Base-by-base conservation (phyloP, 1,284 basidiomycete genomes). In the Papiliotrema terrestris region DNA sequence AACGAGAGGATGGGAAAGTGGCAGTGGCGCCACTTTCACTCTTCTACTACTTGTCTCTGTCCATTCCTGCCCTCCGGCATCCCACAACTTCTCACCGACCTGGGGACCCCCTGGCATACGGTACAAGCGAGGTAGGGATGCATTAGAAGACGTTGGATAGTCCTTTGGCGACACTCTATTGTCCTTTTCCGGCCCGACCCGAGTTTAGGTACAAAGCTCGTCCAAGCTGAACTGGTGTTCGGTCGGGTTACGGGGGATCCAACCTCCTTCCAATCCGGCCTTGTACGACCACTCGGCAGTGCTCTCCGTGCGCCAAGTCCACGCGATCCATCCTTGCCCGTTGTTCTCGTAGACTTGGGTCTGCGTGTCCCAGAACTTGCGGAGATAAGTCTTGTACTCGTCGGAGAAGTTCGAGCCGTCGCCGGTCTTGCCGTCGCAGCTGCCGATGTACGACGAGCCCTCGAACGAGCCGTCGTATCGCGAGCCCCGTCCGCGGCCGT, bases 321-420 rank as follows among this genome's bases (percentile, higher is more conserved):
- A 76, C 54, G 58, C 63, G 55, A 74, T 62, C 71, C 73, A 78
- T 19, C 77, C 80, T 54, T 73, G 61, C n/a, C 71, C 72, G 48
- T 66, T 66, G 57, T 67, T 63, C 60, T 78, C 76, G 55, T 70
- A 76, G 1, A 65, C 59, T 58, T 77, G 73, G 8, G 66, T 66
- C 72, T 96, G 93, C 0, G 88, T 88, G 72, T 94, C 91, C 84
- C 86, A 97, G 75, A 83, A 86, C 71, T 87, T 81, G 49, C 88
- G 79, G 54, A 97, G 78, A 81, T 89, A 90, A 1, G 80, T 83
- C 82, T 92, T 95, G 81, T 91, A 96, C 56, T 79, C 81, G 72
- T 60, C 49, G 3, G 73, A 88, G 77, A 94, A 96, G 17, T 80
- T 78, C 8, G 82, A 81, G 2, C 83, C 86, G 39, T 79, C 80